phyloP scores from a whole-genome alignment of 345 rosid genomes.

The Eucalyptus cloeziana region DNA sequence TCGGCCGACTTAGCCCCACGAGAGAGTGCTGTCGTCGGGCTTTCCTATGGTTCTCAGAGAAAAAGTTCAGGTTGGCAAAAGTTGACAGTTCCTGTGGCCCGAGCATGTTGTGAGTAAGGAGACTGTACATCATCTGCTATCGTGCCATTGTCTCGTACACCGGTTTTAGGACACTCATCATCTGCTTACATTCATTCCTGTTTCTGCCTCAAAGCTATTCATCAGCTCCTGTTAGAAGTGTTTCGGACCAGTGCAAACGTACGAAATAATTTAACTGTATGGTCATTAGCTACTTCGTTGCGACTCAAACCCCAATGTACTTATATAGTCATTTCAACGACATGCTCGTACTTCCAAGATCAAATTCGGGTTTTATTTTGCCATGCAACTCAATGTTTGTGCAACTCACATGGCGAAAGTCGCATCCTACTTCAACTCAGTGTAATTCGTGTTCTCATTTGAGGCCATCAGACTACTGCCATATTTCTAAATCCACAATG shows the following conservation, averaged over 20 bases:
- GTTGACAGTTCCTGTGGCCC: not conserved
- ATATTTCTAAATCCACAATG: not conserved
- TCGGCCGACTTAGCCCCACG: not conserved
- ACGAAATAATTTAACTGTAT: not conserved
- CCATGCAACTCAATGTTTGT: not conserved
- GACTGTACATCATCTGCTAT: not conserved
- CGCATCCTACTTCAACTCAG: not conserved
- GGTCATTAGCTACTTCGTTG: not conserved
- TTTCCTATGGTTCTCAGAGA: not conserved
- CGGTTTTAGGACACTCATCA: not conserved
- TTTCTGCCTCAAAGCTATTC: not conserved
- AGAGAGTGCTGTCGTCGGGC: not conserved
- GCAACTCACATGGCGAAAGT: rapidly evolving
- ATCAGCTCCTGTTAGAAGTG: not conserved
- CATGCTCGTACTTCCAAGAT: not conserved
- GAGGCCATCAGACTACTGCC: not conserved
- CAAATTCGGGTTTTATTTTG: not conserved
- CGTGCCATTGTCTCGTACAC: not conserved
- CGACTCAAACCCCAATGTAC: not conserved
- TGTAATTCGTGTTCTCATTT: not conserved
- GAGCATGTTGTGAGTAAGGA: not conserved
- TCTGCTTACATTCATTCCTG: not conserved
- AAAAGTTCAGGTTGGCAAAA: not conserved
- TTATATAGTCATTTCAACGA: not conserved
- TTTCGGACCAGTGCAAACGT: rapidly evolving